phyloP scores from a whole-genome alignment of 306 rosid genomes.

The Ormosia emarginata region DNA sequence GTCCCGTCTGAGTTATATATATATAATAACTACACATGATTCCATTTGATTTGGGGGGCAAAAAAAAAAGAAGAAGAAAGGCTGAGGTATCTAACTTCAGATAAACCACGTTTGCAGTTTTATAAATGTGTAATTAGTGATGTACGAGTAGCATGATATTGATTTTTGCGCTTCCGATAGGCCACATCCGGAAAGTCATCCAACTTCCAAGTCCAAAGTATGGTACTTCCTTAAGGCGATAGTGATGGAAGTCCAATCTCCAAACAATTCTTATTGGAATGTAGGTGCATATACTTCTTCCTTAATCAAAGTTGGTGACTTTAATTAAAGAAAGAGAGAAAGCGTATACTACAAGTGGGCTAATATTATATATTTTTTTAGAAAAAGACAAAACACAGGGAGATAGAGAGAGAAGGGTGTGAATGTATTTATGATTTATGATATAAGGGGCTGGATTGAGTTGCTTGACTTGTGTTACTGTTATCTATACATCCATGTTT shows the following conservation, averaged over 20 bases:
- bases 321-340: background rate
- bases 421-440: no score
- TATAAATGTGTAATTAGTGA: background rate
- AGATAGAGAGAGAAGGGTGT: no score
- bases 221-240: background rate
- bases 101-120: background rate
- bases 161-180: background rate
- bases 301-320: background rate
- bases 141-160: background rate
- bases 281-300: background rate
- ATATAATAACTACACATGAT: no score
- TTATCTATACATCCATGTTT: background rate
- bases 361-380: no score
- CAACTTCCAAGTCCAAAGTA: background rate
- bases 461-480: background rate
- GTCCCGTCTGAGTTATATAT: no score
- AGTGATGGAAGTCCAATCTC: background rate
- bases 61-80: no score
- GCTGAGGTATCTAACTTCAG: no score
- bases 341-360: no score
- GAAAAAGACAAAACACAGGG: no score
- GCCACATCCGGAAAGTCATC: background rate
- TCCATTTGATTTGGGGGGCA: no score
- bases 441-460: background rate
- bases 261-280: background rate